Conservation (phyloP, 2,329 filamentous ascomycete species). For the Sclerotiophoma versabilis region DNA sequence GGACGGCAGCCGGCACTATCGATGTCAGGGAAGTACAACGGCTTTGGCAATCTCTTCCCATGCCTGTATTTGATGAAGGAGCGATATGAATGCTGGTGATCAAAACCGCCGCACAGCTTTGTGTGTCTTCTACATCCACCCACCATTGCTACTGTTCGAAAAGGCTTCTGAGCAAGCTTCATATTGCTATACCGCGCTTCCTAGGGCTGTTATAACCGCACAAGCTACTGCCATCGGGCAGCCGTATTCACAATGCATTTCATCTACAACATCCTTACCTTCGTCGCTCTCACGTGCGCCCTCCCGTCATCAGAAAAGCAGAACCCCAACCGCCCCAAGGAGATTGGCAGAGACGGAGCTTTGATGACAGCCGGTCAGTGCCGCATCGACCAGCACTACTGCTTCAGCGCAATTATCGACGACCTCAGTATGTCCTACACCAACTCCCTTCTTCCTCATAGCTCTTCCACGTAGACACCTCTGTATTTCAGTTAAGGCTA, state of each 20-base stretch:
- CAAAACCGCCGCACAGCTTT: not conserved
- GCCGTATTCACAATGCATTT: slow-evolving; percentile 3
- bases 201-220: not conserved
- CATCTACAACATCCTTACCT: not conserved
- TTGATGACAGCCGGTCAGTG: slow-evolving; percentile 4
- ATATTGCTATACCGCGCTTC: not conserved
- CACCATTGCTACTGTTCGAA: not conserved
- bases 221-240: not conserved
- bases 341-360: not conserved
- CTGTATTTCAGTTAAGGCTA: not conserved
- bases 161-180: not conserved
- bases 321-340: not conserved
- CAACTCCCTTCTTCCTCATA: not conserved
- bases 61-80: not conserved
- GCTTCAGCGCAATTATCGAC: slow-evolving; percentile 20
- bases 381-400: slow-evolving; percentile 20
- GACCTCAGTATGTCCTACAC: slow-evolving; percentile 13
- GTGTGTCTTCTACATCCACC: not conserved
- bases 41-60: slow-evolving; percentile 1
- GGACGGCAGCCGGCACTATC: not conserved
- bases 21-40: slow-evolving; percentile 3
- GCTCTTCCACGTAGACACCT: not conserved
- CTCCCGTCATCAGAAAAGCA: slow-evolving; percentile 11
- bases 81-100: not conserved
- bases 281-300: slow-evolving; percentile 3